A percentile compares a stretch with the other conserved stretches of the same genome.
phyloP scores from a whole-genome alignment of 768 basidiomycete species.

The Russula vinacea region DNA sequence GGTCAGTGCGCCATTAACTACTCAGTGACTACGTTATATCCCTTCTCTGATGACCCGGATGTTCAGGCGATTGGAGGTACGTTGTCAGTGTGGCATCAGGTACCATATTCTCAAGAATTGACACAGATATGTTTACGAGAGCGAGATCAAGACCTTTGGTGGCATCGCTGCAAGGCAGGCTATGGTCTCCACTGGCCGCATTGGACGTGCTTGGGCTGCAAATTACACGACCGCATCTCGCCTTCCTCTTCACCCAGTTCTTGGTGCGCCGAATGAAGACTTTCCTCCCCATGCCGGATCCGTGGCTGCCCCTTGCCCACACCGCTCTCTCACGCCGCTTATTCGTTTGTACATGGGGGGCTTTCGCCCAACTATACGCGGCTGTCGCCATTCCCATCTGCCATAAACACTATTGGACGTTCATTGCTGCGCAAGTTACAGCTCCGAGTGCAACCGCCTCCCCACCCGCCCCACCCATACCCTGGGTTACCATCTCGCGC shows the following conservation, averaged over 20 bases:
- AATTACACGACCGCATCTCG: constrained; percentile 84
- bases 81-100: constrained; percentile 13
- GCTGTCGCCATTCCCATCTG: constrained; percentile 77
- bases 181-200: constrained; percentile 67
- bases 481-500: constrained; percentile 65
- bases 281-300: constrained; percentile 45
- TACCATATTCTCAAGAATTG: background rate
- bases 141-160: constrained; percentile 83
- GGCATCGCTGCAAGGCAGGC: constrained; percentile 66
- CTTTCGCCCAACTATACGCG: constrained; percentile 72
- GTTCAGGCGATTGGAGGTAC: constrained; percentile 80
- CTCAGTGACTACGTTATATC: background rate
- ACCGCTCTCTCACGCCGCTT: constrained; percentile 68
- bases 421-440: constrained; percentile 72
- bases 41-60: constrained; percentile 21
- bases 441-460: constrained; percentile 60
- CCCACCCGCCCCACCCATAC: constrained; percentile 78
- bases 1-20: constrained; percentile 41
- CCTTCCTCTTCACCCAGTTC: constrained; percentile 70
- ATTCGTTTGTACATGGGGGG: constrained; percentile 94
- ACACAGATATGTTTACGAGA: constrained; percentile 75
- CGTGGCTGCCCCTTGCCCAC: constrained; percentile 32
- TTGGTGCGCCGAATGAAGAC: constrained; percentile 64
- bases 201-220: constrained; percentile 77
- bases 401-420: constrained; percentile 72